Base-by-base conservation (phyloP, 768 basidiomycete species). In the Dioszegia aurantiaca region DNA sequence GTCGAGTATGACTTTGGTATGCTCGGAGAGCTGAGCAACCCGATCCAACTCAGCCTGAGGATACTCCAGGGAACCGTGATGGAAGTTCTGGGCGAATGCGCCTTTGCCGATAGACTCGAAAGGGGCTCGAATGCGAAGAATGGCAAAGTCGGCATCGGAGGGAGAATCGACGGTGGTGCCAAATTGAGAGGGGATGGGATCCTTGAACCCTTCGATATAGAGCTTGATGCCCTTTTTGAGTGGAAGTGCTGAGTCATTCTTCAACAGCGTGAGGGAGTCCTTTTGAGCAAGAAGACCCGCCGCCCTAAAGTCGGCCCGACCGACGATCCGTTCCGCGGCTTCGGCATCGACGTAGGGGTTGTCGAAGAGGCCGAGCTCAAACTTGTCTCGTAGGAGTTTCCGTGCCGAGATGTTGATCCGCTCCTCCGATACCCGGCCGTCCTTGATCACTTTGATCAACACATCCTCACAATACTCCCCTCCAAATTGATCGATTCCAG, bases 401-500 rank as follows among this genome's bases (percentile, higher is more conserved):
- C 26, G 24, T 4, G 55, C 55, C 9, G 59, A 60, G 11, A n/a
- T 14, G 28, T 60, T 44, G 59, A 60, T 60, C 40, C 59, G 43
- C 24, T 41, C 46, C 46, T 55, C 46, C 5, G 59, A 48, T 6
- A 60, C 41, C 40, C 36, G 23, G 26, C 59, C 59, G 11, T 44
- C 42, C 31, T 60, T 39, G 19, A 60, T 43, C 24, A 60, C 21
- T 30, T 30, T 43, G 9, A 60, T 42, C 26, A 60, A 40, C 4
- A 39, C 41, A 23, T 60, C 59, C 23, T 56, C 54, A 46, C 59
- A 55, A 17, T 43, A 56, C 10, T 60, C 53, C 10, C 59, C 59
- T 2, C 59, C 59, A 36, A 60, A 60, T 40, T 55, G 53, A 31
- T 60, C 59, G 24, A 60, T 39, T 5, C 59, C 59, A 4, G 59